Conservation (phyloP, 2,329 filamentous ascomycete species). For the Hypoxylon sp. region DNA sequence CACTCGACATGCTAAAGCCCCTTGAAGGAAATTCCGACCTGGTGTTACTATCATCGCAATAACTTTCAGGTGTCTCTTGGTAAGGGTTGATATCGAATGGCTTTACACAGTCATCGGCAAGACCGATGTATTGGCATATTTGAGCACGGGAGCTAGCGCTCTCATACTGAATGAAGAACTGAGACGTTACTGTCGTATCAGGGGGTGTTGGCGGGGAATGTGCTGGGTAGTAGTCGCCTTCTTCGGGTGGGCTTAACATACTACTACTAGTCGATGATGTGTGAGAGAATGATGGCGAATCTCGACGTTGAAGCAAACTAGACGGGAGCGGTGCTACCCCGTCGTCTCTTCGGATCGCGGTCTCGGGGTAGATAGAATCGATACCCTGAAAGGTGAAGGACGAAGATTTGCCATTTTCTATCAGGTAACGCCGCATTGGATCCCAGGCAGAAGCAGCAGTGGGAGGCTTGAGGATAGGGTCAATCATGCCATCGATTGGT, state of each 20-base stretch:
- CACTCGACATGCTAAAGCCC: slow-evolving; percentile 56
- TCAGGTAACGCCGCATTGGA: slow-evolving; percentile 52
- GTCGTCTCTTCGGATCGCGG: slow-evolving; percentile 32
- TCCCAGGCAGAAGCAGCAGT: slow-evolving; percentile 47
- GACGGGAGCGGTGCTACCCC: slow-evolving; percentile 43
- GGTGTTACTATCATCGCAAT: slow-evolving; percentile 51
- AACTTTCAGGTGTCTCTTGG: slow-evolving; percentile 51
- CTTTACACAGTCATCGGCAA: slow-evolving; percentile 56
- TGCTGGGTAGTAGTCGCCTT: slow-evolving; percentile 58
- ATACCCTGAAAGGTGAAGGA: slow-evolving; percentile 45
- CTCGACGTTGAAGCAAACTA: slow-evolving; percentile 51
- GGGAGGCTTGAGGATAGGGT: slow-evolving; percentile 50
- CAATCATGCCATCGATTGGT: slow-evolving; percentile 45
- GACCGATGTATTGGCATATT: slow-evolving; percentile 51
- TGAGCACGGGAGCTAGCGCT: slow-evolving; percentile 49
- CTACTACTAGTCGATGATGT: slow-evolving; percentile 58
- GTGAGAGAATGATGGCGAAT: slow-evolving; percentile 59
- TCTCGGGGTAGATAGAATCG: slow-evolving; percentile 42
- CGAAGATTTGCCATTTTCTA: slow-evolving; percentile 50
- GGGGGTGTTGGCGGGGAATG: slow-evolving; percentile 58
- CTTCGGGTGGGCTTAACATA: slow-evolving; percentile 57
- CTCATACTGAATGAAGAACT: slow-evolving; percentile 50
- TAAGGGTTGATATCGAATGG: slow-evolving; percentile 55
- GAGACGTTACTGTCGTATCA: slow-evolving; percentile 55
- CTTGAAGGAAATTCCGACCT: slow-evolving; percentile 48